Conservation (phyloP, 2,329 filamentous ascomycete species). For the Fusarium decemcellulare region DNA sequence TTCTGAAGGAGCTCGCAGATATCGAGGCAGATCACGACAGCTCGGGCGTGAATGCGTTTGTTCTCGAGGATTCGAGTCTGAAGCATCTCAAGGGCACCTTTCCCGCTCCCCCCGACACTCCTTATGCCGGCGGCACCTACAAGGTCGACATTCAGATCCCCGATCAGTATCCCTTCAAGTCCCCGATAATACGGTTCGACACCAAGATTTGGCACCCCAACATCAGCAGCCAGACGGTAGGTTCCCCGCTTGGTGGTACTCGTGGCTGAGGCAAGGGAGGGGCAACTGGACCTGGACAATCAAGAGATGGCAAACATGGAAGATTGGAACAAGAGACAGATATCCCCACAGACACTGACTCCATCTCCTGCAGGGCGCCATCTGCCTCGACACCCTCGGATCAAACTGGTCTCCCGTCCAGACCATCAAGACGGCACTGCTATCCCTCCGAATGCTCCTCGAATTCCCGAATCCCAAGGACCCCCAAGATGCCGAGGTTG, state of each 20-base stretch:
- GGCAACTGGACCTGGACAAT: not conserved
- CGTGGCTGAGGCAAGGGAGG: not conserved
- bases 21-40: slow-evolving; percentile 79
- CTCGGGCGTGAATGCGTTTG: slow-evolving; percentile 81
- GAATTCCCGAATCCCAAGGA: slow-evolving; percentile 96
- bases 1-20: slow-evolving; percentile 83
- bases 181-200: slow-evolving; percentile 90
- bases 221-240: slow-evolving; percentile 91
- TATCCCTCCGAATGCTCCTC: slow-evolving; percentile 93
- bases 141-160: slow-evolving; percentile 90
- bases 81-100: slow-evolving; percentile 89
- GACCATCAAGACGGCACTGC: slow-evolving; percentile 94
- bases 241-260: slow-evolving; percentile 48
- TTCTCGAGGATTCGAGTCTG: slow-evolving; percentile 77
- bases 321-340: too few relatives aligned
- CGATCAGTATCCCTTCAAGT: slow-evolving; percentile 91
- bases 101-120: slow-evolving; percentile 89
- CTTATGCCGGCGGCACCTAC: slow-evolving; percentile 90
- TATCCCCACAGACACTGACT: slow-evolving; percentile 25
- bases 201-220: slow-evolving; percentile 99
- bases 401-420: slow-evolving; percentile 95
- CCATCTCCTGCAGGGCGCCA: slow-evolving; percentile 80
- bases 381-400: slow-evolving; percentile 94
- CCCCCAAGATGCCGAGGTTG: slow-evolving; percentile 96
- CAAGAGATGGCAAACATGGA: not conserved